These are phyloP conservation scores for Acanthamoeba healyi DNA, from an alignment of 208 protist genomes.

Conservation along the genomic window DNA sequence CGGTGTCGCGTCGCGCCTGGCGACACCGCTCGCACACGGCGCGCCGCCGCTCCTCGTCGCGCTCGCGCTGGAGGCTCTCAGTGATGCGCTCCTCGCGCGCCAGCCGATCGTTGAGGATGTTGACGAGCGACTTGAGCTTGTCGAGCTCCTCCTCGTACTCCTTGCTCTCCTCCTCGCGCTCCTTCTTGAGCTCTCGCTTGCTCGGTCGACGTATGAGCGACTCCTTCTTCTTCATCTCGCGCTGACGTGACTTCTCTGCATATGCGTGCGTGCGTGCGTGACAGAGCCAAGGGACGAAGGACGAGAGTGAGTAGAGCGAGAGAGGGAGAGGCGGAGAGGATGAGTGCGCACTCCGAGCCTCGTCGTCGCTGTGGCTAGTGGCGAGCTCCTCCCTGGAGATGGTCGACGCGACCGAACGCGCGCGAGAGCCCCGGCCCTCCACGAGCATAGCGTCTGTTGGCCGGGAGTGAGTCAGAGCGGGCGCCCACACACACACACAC, in stretches of 20 bases:
- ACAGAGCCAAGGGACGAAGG: neutral
- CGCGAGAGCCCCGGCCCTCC: neutral
- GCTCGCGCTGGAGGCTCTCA: constrained; percentile 17
- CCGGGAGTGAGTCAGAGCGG: too few relatives aligned
- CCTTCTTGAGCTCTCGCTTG: neutral
- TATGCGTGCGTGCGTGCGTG: neutral
- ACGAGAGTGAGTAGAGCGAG: neutral
- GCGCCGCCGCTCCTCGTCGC: neutral
- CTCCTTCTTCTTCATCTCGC: constrained; percentile 20
- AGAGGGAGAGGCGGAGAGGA: neutral
- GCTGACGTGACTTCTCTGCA: neutral
- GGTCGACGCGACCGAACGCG: neutral
- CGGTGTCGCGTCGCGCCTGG: constrained; percentile 2
- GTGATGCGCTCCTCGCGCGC: constrained; percentile 4
- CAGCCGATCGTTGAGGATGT: neutral
- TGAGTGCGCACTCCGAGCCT: neutral
- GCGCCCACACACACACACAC: too few relatives aligned
- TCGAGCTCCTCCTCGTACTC: constrained; percentile 17
- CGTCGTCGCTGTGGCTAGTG: constrained; percentile 31
- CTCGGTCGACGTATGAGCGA: neutral
- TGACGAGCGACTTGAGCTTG: neutral
- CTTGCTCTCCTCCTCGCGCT: neutral
- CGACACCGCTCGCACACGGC: constrained; percentile 27
- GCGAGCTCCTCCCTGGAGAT: neutral
- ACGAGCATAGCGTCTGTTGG: constrained; percentile 7